These are phyloP conservation scores for Rhynchospora tenuis DNA, from an alignment of 176 grass and related monocot species.

Conservation along the genomic window DNA sequence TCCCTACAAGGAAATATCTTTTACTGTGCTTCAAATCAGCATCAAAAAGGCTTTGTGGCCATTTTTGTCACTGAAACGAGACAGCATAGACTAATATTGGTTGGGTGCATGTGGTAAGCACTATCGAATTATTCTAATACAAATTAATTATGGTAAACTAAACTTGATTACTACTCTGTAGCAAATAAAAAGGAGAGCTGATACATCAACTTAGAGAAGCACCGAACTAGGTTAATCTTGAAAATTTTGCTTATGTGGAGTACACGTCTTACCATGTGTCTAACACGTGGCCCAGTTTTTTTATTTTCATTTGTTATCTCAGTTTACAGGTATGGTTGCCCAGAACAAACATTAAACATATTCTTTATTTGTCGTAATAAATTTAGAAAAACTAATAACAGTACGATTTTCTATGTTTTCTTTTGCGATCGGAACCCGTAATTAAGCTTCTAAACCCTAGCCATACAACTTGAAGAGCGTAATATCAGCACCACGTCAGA, in stretches of 20 bases:
- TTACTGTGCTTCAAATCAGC: constrained; percentile 29
- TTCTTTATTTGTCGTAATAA: not conserved
- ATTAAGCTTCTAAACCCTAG: not conserved
- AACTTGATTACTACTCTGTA: constrained; percentile 34
- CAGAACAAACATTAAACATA: not conserved
- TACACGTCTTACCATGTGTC: not conserved
- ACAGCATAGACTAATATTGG: constrained; percentile 26
- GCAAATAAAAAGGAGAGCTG: constrained; percentile 23
- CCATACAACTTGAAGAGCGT: not conserved
- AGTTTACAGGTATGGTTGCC: not conserved
- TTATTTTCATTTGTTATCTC: not conserved
- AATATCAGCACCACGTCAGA: constrained; percentile 9
- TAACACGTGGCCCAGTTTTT: not conserved
- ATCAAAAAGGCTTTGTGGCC: constrained; percentile 25
- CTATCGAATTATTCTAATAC: constrained; percentile 45
- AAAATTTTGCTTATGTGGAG: not conserved
- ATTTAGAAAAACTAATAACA: not conserved
- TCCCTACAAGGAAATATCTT: not conserved
- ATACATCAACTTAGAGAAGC: constrained; percentile 5
- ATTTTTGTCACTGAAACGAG: constrained; percentile 32
- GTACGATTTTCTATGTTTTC: not conserved
- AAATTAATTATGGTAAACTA: constrained; percentile 32
- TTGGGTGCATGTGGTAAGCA: constrained; percentile 55
- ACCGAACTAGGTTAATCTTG: not conserved
- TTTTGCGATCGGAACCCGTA: not conserved